Conservation (phyloP, 345 rosid species). For the Gossypium arboreum region DNA sequence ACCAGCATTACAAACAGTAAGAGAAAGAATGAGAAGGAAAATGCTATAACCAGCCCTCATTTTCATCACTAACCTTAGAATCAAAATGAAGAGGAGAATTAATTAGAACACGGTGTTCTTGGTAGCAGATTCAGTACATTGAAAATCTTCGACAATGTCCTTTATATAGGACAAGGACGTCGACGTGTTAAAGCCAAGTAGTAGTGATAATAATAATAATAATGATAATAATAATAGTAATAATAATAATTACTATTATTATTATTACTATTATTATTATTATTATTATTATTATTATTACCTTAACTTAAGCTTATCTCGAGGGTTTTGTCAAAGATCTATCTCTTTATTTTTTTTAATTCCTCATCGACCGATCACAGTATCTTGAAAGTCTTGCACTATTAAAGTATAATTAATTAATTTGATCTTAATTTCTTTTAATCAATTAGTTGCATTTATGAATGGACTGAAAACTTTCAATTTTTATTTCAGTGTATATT, state of each 20-base stretch:
- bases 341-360: background rate
- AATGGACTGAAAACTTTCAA: background rate
- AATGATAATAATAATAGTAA: too few species aligned
- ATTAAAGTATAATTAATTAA: background rate
- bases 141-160: background rate
- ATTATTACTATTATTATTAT: too few species aligned
- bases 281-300: too few species aligned
- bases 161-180: constrained; percentile 9
- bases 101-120: background rate
- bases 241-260: too few species aligned
- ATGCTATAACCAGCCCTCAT: background rate
- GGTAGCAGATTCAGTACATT: background rate
- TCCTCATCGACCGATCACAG: background rate
- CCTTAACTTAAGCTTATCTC: background rate
- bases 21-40: constrained; percentile 4
- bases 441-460: background rate
- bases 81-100: too few species aligned
- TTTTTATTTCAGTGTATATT: background rate
- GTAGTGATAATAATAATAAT: background rate
- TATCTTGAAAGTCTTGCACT: background rate
- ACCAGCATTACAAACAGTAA: constrained; percentile 11
- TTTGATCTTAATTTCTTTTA: background rate
- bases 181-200: background rate
- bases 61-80: background rate
- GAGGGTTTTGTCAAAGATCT: background rate